Percentiles rank a stretch among this genome's conserved stretches.
Conservation (phyloP, 495 filamentous ascomycete species). For the Oidiodendron maius region DNA sequence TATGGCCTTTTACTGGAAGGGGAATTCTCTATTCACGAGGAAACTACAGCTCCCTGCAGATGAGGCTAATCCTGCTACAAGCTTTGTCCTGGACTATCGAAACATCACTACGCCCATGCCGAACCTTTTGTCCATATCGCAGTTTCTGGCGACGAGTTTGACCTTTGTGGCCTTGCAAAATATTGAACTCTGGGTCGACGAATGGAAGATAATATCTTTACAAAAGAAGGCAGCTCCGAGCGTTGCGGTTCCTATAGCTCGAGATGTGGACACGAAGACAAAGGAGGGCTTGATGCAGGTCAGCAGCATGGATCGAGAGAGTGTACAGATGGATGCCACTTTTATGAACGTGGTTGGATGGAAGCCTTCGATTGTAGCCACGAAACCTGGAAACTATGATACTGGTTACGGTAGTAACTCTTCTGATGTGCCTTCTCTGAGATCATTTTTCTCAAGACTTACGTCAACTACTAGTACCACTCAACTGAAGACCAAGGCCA, state of each 20-base stretch:
- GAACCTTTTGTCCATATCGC: constrained; percentile 73
- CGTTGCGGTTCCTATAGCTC: constrained; percentile 63
- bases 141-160: constrained; percentile 90
- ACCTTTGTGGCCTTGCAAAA: constrained; percentile 87
- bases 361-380: constrained; percentile 44
- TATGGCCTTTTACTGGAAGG: constrained; percentile 99
- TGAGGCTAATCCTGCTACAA: constrained; percentile 63
- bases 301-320: constrained; percentile 63
- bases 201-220: constrained; percentile 70
- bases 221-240: constrained; percentile 80
- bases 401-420: constrained; percentile 15
- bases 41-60: constrained; percentile 61
- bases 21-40: constrained; percentile 86
- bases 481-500: constrained; percentile 36
- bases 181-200: constrained; percentile 88
- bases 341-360: constrained; percentile 88
- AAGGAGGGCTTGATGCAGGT: constrained; percentile 82
- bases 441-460: constrained; percentile 75
- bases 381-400: constrained; percentile 18
- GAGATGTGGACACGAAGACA: constrained; percentile 74
- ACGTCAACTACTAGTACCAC: constrained; percentile 39
- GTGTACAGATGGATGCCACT: constrained; percentile 81
- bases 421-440: constrained; percentile 51
- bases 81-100: constrained; percentile 88
- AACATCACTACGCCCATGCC: constrained; percentile 81